These are phyloP conservation scores for Pochonia chlamydosporia DNA, from an alignment of 2,329 filamentous ascomycete genomes.

Conservation along the genomic window DNA sequence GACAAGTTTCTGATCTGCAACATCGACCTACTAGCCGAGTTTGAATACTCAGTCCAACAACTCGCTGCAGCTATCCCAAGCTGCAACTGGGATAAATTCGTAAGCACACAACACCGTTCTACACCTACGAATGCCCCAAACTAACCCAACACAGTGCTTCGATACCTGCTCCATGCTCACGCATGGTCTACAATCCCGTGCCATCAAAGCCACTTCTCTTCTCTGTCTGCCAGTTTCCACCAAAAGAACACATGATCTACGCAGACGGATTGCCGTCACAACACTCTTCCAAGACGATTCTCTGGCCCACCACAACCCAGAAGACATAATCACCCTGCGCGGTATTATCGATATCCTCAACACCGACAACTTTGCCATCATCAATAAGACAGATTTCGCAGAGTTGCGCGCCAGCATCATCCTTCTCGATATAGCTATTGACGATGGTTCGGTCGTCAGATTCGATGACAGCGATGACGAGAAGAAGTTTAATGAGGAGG, in stretches of 20 bases:
- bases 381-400: constrained; percentile 57
- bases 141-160: constrained; percentile 36
- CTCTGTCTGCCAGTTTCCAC: constrained; percentile 50
- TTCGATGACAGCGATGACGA: constrained; percentile 24
- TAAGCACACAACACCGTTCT: constrained; percentile 21
- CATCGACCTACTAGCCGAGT: constrained; percentile 31
- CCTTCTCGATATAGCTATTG: constrained; percentile 70
- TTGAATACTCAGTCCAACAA: constrained; percentile 36
- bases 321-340: constrained; percentile 35
- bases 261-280: constrained; percentile 59
- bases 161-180: constrained; percentile 43
- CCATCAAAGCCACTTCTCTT: constrained; percentile 54
- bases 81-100: constrained; percentile 33
- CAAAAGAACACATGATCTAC: constrained; percentile 49
- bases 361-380: constrained; percentile 45
- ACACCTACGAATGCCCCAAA: background rate
- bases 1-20: constrained; percentile 44
- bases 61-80: constrained; percentile 37
- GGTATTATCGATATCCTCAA: constrained; percentile 40
- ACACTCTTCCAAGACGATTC: constrained; percentile 51
- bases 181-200: constrained; percentile 35
- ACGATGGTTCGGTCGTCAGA: constrained; percentile 43
- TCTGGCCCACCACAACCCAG: constrained; percentile 34
- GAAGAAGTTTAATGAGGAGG: constrained; percentile 58
- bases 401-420: constrained; percentile 59